Evolutionary conservation across 495 filamentous ascomycete species (phyloP).

Genomic region (Penicillium taxi): DNA sequence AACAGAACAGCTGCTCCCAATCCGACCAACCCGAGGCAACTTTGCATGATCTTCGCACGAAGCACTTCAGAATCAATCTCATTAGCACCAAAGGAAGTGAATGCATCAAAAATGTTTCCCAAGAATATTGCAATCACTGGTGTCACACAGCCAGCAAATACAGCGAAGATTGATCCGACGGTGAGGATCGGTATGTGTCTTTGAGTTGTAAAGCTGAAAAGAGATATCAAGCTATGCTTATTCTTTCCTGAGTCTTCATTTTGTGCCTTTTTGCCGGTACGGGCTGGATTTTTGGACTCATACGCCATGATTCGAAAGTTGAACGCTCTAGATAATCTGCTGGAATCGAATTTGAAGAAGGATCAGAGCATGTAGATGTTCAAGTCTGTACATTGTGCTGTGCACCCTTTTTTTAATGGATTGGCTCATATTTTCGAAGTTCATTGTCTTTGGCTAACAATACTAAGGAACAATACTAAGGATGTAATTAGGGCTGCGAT

Average conservation of each 20-base stretch:
- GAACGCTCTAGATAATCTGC: neutral
- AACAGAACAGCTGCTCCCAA: constrained; percentile 60
- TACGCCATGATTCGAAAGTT: too few relatives aligned
- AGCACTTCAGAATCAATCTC: constrained; percentile 41
- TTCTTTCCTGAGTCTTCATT: neutral
- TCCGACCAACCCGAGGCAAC: constrained; percentile 49
- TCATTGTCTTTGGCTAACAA: constrained; percentile 8
- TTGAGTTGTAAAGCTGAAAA: constrained; percentile 66
- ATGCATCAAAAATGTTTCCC: constrained; percentile 66
- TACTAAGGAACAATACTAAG: constrained; percentile 4
- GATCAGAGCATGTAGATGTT: neutral
- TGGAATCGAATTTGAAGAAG: neutral
- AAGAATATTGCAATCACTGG: constrained; percentile 63
- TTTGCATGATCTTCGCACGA: constrained; percentile 46
- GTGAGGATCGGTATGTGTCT: constrained; percentile 50
- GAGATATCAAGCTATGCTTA: constrained; percentile 37
- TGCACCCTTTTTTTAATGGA: neutral
- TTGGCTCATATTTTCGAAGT: neutral
- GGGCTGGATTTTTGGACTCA: too few relatives aligned
- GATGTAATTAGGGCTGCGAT: too few relatives aligned
- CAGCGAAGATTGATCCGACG: constrained; percentile 45
- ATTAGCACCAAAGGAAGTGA: constrained; percentile 57
- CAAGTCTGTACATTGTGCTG: too few relatives aligned
- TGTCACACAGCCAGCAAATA: constrained; percentile 53
- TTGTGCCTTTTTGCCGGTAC: neutral